Evolutionary conservation across 495 filamentous ascomycete genomes (phyloP), one percentile per base, ranked within the genome.

Genomic region (Cercophora sp.): DNA sequence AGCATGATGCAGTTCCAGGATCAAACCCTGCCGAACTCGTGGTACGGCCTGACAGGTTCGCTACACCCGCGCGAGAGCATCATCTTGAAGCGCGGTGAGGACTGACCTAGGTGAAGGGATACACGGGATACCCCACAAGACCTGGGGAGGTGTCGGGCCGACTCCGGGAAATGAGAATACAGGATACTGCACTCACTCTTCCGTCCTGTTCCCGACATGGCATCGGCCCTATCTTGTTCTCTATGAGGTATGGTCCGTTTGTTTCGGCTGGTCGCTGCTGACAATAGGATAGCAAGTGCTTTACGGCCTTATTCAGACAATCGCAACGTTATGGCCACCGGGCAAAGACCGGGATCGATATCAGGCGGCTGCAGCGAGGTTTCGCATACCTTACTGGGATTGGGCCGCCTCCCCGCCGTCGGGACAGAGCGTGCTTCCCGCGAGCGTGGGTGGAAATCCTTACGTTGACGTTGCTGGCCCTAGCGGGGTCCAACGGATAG

Each of bases 221-320:
- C 85, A 89, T 69, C 71, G 86, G 35, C 80, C 84, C 13, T 89
- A 88, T 64, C 72, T 88, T 49, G 76, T 77, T 29, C 65, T 88
- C 25, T 80, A 80, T 52, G 86, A 88, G 78, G 84, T 85, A 68
- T 57, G 62, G 43, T 32, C 47, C 23, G 29, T n/a, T 13, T 40
- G 11, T 39, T 6, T 48, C 16, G n/a, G 25, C 23, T 37, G 22
- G 15, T 5, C 18, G 20, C 43, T 3, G 46, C 56, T 64, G 47
- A 62, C 53, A 4, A 25, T 23, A 39, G 25, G 1, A 35, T 51
- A 86, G 81, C 79, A 85, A 81, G 68, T 78, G 5, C 60, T 87
- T 27, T 77, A 73, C 51, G 66, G 64, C 13, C 68, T 79, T 35
- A 68, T 76, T 26, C 71, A 78, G 51, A 57, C 55, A 25, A 82